Conservation (phyloP, 345 rosid species). For the Limnanthes douglasii region DNA sequence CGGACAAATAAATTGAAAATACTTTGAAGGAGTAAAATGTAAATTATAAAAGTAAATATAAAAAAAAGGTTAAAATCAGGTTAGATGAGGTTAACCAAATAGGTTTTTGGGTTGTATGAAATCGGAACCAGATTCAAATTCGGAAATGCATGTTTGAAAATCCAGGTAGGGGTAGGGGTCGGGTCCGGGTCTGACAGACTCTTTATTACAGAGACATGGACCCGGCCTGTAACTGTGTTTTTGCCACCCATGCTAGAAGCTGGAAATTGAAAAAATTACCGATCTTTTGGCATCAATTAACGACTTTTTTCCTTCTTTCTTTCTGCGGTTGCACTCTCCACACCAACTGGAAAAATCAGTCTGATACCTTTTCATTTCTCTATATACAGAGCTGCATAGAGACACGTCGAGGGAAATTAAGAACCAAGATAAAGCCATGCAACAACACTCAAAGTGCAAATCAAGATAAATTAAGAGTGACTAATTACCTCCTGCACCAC, state of each 20-base stretch:
- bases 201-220: no score
- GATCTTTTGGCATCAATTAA: constrained; percentile 42
- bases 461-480: background rate
- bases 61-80: no score
- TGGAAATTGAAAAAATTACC: constrained; percentile 22
- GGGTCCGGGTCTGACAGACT: no score
- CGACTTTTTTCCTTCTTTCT: constrained; percentile 41
- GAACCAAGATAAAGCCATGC: constrained; percentile 5
- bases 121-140: background rate
- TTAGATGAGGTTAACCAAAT: no score
- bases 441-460: background rate
- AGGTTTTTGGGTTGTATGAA: no score
- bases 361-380: constrained; percentile 78
- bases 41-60: no score
- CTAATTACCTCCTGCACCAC: constrained; percentile 88
- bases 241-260: background rate
- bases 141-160: background rate
- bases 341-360: constrained; percentile 85
- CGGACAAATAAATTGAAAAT: no score
- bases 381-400: constrained; percentile 50
- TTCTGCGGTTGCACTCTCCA: constrained; percentile 66
- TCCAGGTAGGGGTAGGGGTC: no score
- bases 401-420: constrained; percentile 4
- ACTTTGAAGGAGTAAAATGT: no score
- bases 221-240: background rate